Conservation (phyloP, 306 rosid species). For the Astragalus glycyphyllos region DNA sequence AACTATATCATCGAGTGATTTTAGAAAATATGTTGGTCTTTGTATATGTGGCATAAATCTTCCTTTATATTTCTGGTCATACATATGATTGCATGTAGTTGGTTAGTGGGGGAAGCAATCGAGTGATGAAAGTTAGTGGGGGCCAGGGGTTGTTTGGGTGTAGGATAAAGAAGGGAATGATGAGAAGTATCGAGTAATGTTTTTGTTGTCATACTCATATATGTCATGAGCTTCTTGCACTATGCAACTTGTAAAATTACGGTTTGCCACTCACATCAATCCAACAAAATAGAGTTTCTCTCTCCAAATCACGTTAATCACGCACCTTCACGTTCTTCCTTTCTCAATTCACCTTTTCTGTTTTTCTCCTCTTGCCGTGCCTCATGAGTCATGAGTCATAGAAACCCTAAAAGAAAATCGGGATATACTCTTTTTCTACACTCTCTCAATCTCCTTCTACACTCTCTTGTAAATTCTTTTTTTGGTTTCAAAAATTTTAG, state of each 20-base stretch:
- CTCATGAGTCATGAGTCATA: constrained; percentile 7
- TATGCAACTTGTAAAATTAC: constrained; percentile 52
- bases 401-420: background rate
- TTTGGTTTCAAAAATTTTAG: too few relatives aligned
- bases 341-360: constrained; percentile 27
- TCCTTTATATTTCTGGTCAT: constrained; percentile 37
- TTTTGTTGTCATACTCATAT: constrained; percentile 1
- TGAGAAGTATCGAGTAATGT: constrained; percentile 33
- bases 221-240: constrained; percentile 73
- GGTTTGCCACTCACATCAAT: constrained; percentile 45
- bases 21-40: constrained; percentile 13
- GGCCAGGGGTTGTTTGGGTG: constrained; percentile 26
- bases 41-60: constrained; percentile 9
- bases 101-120: constrained; percentile 30
- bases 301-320: constrained; percentile 69
- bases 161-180: constrained; percentile 37
- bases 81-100: constrained; percentile 43
- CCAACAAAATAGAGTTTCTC: constrained; percentile 32
- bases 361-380: constrained; percentile 43
- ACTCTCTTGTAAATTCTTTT: too few relatives aligned
- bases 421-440: too few relatives aligned
- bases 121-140: constrained; percentile 43
- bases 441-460: too few relatives aligned
- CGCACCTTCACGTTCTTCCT: constrained; percentile 61
- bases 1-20: background rate